Percentiles rank a stretch among this genome's conserved stretches.
These are phyloP conservation scores for Saxophila tyrrhenica DNA, from an alignment of 495 filamentous ascomycete species.

Conservation along the genomic window DNA sequence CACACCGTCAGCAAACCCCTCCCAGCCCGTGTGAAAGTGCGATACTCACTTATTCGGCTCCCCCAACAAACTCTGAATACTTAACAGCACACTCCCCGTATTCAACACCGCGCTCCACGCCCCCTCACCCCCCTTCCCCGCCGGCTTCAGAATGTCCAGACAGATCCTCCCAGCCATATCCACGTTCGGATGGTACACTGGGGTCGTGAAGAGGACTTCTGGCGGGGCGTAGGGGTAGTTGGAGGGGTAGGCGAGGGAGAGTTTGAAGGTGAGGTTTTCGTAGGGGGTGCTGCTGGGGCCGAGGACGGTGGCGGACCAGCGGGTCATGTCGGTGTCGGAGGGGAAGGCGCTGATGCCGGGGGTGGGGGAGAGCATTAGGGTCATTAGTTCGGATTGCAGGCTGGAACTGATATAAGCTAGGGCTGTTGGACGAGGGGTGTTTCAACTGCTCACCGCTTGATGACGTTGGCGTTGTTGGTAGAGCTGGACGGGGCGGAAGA, in stretches of 20 bases:
- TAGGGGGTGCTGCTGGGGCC: slow-evolving; percentile 90
- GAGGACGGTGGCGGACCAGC: slow-evolving; percentile 87
- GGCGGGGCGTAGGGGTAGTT: slow-evolving; percentile 94
- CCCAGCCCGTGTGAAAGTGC: background rate
- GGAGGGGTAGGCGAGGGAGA: slow-evolving; percentile 78
- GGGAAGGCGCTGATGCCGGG: slow-evolving; percentile 95
- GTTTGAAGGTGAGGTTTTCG: slow-evolving; percentile 78
- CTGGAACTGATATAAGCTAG: slow-evolving; percentile 35
- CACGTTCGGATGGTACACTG: slow-evolving; percentile 36
- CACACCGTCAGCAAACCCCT: background rate
- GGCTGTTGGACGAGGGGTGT: background rate
- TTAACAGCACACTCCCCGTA: slow-evolving; percentile 81
- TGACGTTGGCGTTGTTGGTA: slow-evolving; percentile 20
- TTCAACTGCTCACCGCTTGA: slow-evolving; percentile 20
- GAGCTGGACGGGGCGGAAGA: too few species aligned
- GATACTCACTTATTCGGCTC: slow-evolving; percentile 83
- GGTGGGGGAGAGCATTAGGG: slow-evolving; percentile 87
- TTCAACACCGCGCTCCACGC: slow-evolving; percentile 97
- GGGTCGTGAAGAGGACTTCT: slow-evolving; percentile 55
- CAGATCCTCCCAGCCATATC: slow-evolving; percentile 34
- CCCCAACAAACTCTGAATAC: slow-evolving; percentile 86
- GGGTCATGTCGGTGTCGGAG: slow-evolving; percentile 78
- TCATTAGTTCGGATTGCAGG: slow-evolving; percentile 93
- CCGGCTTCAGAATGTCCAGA: slow-evolving; percentile 76
- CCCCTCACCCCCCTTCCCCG: slow-evolving; percentile 36